A percentile compares a stretch with the other conserved stretches of the same genome.
These are phyloP conservation scores for Pseudocercospora fuligena DNA, from an alignment of 2,329 filamentous ascomycete species.

Conservation along the genomic window DNA sequence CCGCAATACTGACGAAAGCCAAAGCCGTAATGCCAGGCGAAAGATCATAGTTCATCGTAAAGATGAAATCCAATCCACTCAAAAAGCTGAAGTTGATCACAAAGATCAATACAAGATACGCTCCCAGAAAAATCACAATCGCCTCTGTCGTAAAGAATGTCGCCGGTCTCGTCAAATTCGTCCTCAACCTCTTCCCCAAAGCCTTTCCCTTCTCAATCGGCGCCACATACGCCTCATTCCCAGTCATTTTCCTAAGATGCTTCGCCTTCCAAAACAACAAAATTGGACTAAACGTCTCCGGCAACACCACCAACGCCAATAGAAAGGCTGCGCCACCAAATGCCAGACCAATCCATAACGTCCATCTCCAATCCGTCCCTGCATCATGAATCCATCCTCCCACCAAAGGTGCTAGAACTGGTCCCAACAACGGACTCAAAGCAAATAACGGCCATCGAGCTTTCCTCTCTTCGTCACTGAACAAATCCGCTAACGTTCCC, in stretches of 20 bases:
- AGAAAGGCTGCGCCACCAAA: conserved; percentile 16
- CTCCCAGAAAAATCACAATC: conserved; percentile 50
- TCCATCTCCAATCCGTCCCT: conserved; percentile 40
- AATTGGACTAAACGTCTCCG: conserved; percentile 52
- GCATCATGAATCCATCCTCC: conserved; percentile 25
- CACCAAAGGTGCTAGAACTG: conserved; percentile 22
- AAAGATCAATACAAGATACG: conserved; percentile 58
- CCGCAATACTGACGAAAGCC: conserved; percentile 50
- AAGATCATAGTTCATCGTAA: conserved; percentile 49
- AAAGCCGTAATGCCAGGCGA: conserved; percentile 47
- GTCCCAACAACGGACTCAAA: conserved; percentile 14
- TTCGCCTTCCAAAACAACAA: conserved; percentile 36
- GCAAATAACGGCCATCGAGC: conserved; percentile 24
- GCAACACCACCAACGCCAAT: conserved; percentile 45
- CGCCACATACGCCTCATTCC: conserved; percentile 49
- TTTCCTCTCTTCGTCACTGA: conserved; percentile 13
- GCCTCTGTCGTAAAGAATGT: conserved; percentile 47
- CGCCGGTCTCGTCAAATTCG: conserved; percentile 18
- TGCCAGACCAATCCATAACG: conserved; percentile 40
- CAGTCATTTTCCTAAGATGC: conserved; percentile 35
- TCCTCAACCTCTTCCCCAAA: neutral
- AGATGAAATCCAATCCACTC: conserved; percentile 56
- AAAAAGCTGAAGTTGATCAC: conserved; percentile 59
- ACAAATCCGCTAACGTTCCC: conserved; percentile 25
- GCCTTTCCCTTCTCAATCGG: conserved; percentile 32